Percentiles rank a stretch among this genome's conserved stretches.
Conservation (phyloP, 352 stramenopile genomes). For the Pythium periplocum region DNA sequence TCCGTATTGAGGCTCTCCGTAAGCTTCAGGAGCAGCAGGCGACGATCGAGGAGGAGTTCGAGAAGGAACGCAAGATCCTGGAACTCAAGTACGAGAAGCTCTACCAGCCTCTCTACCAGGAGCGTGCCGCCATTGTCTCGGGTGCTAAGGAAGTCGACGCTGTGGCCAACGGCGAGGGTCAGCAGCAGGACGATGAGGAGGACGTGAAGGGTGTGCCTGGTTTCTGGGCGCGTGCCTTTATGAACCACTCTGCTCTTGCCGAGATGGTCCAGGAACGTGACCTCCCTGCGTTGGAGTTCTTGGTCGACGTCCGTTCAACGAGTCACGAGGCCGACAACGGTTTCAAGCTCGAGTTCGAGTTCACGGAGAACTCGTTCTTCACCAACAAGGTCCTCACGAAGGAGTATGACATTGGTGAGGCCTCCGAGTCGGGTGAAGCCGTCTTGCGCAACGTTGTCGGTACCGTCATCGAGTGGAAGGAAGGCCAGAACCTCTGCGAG, state of each 20-base stretch:
- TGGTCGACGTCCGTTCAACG: constrained; percentile 66
- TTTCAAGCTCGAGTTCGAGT: constrained; percentile 84
- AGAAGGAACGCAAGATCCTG: constrained; percentile 77
- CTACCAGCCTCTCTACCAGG: constrained; percentile 76
- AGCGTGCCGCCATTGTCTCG: constrained; percentile 72
- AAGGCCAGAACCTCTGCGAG: constrained; percentile 78
- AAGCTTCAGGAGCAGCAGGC: constrained; percentile 73
- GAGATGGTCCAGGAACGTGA: constrained; percentile 81
- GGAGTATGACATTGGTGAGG: constrained; percentile 84
- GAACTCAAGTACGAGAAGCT: constrained; percentile 88
- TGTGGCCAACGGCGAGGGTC: constrained; percentile 33
- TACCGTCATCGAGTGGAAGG: constrained; percentile 78
- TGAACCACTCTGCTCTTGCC: constrained; percentile 79
- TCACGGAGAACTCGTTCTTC: constrained; percentile 77
- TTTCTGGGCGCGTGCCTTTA: constrained; percentile 81
- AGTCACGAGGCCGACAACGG: constrained; percentile 80
- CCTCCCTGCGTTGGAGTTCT: constrained; percentile 70
- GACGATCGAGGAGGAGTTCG: constrained; percentile 75
- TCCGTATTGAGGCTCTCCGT: constrained; percentile 62
- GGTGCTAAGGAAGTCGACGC: constrained; percentile 72
- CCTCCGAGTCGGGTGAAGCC: constrained; percentile 70
- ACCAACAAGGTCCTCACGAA: constrained; percentile 72
- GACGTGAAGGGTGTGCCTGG: constrained; percentile 77
- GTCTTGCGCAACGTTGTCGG: constrained; percentile 74
- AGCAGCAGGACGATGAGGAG: constrained; percentile 27